Evolutionary conservation across 2,329 filamentous ascomycete genomes (phyloP).

Genomic region (Fusarium zealandicum): DNA sequence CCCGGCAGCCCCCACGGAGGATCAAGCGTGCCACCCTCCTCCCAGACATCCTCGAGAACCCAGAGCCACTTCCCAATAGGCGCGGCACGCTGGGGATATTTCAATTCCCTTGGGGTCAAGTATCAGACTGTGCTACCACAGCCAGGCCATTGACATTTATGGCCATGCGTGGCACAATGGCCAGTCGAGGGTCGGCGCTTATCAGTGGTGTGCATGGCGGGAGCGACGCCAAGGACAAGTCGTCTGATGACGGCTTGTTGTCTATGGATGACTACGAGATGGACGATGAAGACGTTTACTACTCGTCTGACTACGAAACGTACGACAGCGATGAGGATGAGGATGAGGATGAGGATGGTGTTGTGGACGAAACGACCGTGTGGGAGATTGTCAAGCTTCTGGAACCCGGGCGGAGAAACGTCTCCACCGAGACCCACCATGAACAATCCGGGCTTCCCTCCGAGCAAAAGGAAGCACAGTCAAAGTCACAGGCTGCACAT

Average conservation of each 20-base stretch:
- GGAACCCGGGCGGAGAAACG: constrained; percentile 59
- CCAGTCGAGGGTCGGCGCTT: constrained; percentile 17
- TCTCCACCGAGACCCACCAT: constrained; percentile 27
- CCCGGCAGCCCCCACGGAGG: constrained; percentile 61
- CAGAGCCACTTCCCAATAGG: constrained; percentile 64
- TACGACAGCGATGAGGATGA: constrained; percentile 36
- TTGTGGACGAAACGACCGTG: constrained; percentile 67
- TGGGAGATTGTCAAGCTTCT: constrained; percentile 70
- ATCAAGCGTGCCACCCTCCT: constrained; percentile 65
- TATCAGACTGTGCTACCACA: constrained; percentile 61
- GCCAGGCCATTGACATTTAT: constrained; percentile 49
- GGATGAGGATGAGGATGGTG: constrained; percentile 53
- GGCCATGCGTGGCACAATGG: constrained; percentile 62
- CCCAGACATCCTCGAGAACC: constrained; percentile 69
- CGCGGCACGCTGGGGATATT: constrained; percentile 68
- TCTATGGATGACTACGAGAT: constrained; percentile 68
- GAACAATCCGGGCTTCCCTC: constrained; percentile 29
- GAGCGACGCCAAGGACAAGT: constrained; percentile 50
- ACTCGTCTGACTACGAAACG: constrained; percentile 36
- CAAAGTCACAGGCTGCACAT: neutral
- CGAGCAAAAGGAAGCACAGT: constrained; percentile 14
- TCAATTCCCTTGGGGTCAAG: constrained; percentile 71
- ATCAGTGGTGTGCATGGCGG: constrained; percentile 14
- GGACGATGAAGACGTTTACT: constrained; percentile 51
- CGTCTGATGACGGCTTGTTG: constrained; percentile 43